phyloP scores from a whole-genome alignment of 2,329 filamentous ascomycete species.

The Fusarium albidum region DNA sequence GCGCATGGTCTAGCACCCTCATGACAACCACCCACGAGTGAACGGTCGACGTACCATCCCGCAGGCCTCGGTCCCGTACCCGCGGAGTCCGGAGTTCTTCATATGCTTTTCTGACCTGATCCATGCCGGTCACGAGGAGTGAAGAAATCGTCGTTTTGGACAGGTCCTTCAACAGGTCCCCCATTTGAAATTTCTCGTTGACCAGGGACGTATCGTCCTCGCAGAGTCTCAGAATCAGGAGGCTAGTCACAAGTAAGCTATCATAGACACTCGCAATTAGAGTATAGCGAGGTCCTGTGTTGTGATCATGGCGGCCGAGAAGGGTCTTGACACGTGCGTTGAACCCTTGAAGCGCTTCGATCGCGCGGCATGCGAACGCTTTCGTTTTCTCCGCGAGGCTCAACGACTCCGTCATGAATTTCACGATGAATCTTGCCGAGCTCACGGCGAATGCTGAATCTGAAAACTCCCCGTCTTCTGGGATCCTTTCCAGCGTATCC shows the following conservation, averaged over 20 bases:
- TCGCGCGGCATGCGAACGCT: conserved; percentile 53
- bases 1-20: conserved; percentile 58
- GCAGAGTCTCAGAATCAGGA: conserved; percentile 54
- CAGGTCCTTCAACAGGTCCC: conserved; percentile 57
- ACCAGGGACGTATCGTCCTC: conserved; percentile 44
- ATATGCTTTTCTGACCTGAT: conserved; percentile 56
- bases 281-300: conserved; percentile 3
- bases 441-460: conserved; percentile 35
- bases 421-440: conserved; percentile 55
- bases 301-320: conserved; percentile 10
- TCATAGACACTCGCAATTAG: conserved; percentile 41
- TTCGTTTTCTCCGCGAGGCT: conserved; percentile 48
- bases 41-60: conserved; percentile 51
- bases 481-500: conserved; percentile 51
- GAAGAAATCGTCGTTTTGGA: conserved; percentile 48
- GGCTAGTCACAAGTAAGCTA: conserved; percentile 43
- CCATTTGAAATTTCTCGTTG: conserved; percentile 53
- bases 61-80: conserved; percentile 61
- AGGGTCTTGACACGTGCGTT: conserved; percentile 41
- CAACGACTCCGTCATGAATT: conserved; percentile 56
- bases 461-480: neutral
- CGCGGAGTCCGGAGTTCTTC: conserved; percentile 54
- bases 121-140: conserved; percentile 54
- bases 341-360: conserved; percentile 55
- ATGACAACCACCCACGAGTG: conserved; percentile 69